Conservation (phyloP, 2,329 filamentous ascomycete genomes). For the Sarocladiaceae sp. region DNA sequence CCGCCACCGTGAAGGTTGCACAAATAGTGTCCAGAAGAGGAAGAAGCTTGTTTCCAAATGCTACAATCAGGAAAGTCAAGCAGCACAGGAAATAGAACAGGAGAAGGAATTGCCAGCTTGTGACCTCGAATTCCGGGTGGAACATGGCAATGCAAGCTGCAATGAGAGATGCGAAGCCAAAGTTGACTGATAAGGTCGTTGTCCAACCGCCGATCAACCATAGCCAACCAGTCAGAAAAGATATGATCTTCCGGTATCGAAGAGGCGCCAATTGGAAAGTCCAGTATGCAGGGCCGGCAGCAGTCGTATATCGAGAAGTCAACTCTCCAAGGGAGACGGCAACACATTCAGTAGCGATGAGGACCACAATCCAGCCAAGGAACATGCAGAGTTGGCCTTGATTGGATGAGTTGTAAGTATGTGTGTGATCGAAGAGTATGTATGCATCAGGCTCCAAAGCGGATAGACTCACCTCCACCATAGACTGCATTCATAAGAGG, state of each 20-base stretch:
- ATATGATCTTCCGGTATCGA: slow-evolving; percentile 25
- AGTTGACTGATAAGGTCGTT: slow-evolving; percentile 60
- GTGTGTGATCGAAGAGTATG: too few species aligned
- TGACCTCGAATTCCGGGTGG: slow-evolving; percentile 12
- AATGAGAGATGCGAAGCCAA: slow-evolving; percentile 55
- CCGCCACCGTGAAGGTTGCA: not conserved
- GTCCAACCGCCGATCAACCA: slow-evolving; percentile 74
- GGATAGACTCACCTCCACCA: too few species aligned
- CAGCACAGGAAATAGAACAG: slow-evolving; percentile 59
- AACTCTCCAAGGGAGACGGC: slow-evolving; percentile 12
- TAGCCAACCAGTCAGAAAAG: slow-evolving; percentile 67
- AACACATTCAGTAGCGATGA: slow-evolving; percentile 9
- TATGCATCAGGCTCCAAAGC: too few species aligned
- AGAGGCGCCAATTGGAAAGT: slow-evolving; percentile 22
- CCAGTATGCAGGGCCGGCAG: slow-evolving; percentile 14
- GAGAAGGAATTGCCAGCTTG: slow-evolving; percentile 52
- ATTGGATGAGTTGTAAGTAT: too few species aligned
- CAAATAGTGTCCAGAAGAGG: not conserved
- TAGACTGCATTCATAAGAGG: too few species aligned
- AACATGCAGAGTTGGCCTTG: too few species aligned
- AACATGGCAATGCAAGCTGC: slow-evolving; percentile 12
- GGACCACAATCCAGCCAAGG: slow-evolving; percentile 13
- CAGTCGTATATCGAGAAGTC: slow-evolving; percentile 12
- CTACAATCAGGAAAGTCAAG: slow-evolving; percentile 21
- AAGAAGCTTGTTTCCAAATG: not conserved